Evolutionary conservation across 2,329 filamentous ascomycete genomes (phyloP), one percentile per base, ranked within the genome.

Genomic region (Nemania sp.): DNA sequence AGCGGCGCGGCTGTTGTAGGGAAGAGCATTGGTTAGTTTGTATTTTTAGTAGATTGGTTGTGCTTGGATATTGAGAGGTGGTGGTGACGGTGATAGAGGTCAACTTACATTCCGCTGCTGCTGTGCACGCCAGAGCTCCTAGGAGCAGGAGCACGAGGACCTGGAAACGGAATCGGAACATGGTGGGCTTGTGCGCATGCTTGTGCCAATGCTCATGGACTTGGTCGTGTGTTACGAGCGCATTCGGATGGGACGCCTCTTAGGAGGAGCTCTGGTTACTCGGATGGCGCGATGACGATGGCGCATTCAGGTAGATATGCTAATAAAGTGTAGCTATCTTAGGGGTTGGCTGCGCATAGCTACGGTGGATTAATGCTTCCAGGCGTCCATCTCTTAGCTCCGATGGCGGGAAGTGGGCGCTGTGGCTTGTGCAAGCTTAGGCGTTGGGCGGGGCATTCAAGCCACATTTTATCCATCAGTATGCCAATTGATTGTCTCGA

Each of bases 1-100:
- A 80, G 82, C 15, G 82, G 83, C 37, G 82, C 79, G 26, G 80
- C 83, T 86, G 12, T 26, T n/a, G 1, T 26, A 64, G 12, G 30
- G 9, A 33, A 41, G 31, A 33, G 34, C 5, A 23, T 30, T 12
- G 8, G 30, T 33, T 17, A 15, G 23, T 33, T 8, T 2, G 24
- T n/a, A 3, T 20, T 9, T 19, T 3, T 20, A 6, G 34, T 3
- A 3, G 34, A 19, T 17, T 37, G 26, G 28, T 31, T 28, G 6
- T 28, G 6, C 26, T 28, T 12, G 26, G 26, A 12, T 28, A 28
- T 28, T 28, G 26, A 28, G 28, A 14, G 28, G 9, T 31, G 9
- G 41, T 2, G 17, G 33, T 17, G 9, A 12, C 12, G n/a, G 23
- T 28, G 3, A n/a, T 31, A 15, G 19, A 15, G 12, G 4, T 39